A percentile compares a stretch with the other conserved stretches of the same genome.
phyloP scores from a whole-genome alignment of 2,329 filamentous ascomycete species.

The Mariannaea elegans region DNA sequence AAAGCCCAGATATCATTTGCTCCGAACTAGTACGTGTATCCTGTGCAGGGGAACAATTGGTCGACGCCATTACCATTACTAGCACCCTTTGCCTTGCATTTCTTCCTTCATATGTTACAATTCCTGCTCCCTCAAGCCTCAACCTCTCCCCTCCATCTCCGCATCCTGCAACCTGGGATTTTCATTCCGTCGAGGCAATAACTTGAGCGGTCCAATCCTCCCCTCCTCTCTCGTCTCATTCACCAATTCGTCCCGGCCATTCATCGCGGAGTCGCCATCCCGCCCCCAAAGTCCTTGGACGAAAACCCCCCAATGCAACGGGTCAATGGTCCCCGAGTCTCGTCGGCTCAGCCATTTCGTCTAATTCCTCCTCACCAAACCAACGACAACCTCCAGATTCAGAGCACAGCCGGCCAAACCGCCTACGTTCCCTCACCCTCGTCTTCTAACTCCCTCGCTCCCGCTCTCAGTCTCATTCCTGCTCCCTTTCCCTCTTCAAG shows the following conservation, averaged over 20 bases:
- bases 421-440: background rate
- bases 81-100: background rate
- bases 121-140: background rate
- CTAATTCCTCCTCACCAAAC: conserved; percentile 18
- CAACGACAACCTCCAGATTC: conserved; percentile 13
- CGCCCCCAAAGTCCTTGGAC: conserved; percentile 13
- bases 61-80: background rate
- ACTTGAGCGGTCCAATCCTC: background rate
- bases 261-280: conserved; percentile 2
- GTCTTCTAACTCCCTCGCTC: background rate
- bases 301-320: conserved; percentile 23
- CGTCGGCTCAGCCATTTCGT: conserved; percentile 14
- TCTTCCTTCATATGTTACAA: background rate
- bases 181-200: background rate
- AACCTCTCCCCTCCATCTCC: background rate
- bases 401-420: conserved; percentile 4
- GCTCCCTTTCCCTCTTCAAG: background rate
- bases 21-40: background rate
- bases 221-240: background rate
- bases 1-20: background rate
- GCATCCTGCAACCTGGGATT: background rate
- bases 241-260: background rate
- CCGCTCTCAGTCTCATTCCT: background rate
- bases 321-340: conserved; percentile 38
- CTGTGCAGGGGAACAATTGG: background rate